Evolutionary conservation across 2,329 filamentous ascomycete genomes (phyloP), one percentile per base, ranked within the genome.

Genomic region (Monosporascus cannonballus): DNA sequence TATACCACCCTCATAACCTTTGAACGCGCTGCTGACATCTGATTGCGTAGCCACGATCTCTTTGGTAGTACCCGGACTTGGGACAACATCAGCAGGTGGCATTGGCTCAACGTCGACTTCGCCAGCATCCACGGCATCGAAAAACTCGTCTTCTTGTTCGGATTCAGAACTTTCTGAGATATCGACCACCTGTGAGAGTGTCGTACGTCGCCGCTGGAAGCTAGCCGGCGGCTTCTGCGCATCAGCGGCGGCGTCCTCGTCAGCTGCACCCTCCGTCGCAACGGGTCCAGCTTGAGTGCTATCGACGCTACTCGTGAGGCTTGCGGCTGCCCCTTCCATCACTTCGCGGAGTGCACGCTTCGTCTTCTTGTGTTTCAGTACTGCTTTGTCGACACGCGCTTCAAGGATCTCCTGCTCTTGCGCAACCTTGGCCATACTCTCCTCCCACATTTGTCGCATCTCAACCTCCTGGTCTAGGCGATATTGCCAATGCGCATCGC

Each of bases 351-450:
- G 78, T 2, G 91, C 92, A 57, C 87, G 85, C 76, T 96, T 97
- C 3, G 94, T 94, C 57, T 89, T 81, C 67, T 89, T 92, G 53
- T 91, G 83, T 76, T 96, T 97, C 66, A 88, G 82, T 69, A 97
- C 93, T 1, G 91, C 89, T 70, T 96, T 89, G 45, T 89, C 90
- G 55, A 96, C 89, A 53, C 86, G 87, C 37, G 84, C 89, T 67
- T 97, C 90, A 1, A 99, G 79, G 49, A 91, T 83, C 70, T 97
- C 94, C 63, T 99, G 94, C 68, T 99, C 94, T 52, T 84, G 85
- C 18, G 92, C 94, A n/a, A 99, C 88, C 63, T 92, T 86, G 9
- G 94, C 91, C 94, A 99, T 96, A 71, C 92, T 97, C 64, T 99
- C 94, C 71, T 99, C 94, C 94, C 94, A 99, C 84, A 99, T 89